A percentile compares a stretch with the other conserved stretches of the same genome.
These are phyloP conservation scores for Dimocarpus longan DNA, from an alignment of 345 rosid species.

Conservation along the genomic window DNA sequence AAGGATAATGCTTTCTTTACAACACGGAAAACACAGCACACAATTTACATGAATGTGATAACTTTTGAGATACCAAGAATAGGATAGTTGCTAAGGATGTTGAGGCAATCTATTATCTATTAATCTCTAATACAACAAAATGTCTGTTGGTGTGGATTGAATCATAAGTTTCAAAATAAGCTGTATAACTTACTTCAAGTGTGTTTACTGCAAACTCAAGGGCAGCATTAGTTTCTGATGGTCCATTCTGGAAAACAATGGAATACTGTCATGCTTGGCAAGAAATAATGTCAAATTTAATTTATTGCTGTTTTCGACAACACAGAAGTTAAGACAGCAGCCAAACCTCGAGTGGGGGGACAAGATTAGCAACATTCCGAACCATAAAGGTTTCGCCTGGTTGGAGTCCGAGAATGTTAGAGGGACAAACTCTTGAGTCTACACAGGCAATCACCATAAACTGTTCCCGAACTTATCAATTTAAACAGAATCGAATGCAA, in stretches of 20 bases:
- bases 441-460: slow-evolving; percentile 95
- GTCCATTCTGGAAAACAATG: slow-evolving; percentile 55
- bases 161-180: not conserved
- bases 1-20: not conserved
- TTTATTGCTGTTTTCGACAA: not conserved
- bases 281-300: not conserved
- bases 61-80: not conserved
- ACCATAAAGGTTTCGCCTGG: slow-evolving; percentile 94
- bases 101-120: not conserved
- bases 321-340: not conserved
- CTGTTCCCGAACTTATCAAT: slow-evolving; percentile 50
- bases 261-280: not conserved
- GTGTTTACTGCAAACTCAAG: slow-evolving; percentile 82
- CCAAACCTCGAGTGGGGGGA: slow-evolving; percentile 74
- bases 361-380: slow-evolving; percentile 90
- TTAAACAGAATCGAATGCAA: slow-evolving; percentile 9
- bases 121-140: not conserved
- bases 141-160: not conserved
- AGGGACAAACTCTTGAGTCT: slow-evolving; percentile 95
- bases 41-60: no score
- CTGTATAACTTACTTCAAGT: slow-evolving; percentile 55
- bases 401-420: slow-evolving; percentile 79
- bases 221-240: slow-evolving; percentile 96
- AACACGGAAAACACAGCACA: not conserved
- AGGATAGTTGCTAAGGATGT: no score